phyloP scores from a whole-genome alignment of 2,329 filamentous ascomycete species.

The Arthrobotrys megalospora region DNA sequence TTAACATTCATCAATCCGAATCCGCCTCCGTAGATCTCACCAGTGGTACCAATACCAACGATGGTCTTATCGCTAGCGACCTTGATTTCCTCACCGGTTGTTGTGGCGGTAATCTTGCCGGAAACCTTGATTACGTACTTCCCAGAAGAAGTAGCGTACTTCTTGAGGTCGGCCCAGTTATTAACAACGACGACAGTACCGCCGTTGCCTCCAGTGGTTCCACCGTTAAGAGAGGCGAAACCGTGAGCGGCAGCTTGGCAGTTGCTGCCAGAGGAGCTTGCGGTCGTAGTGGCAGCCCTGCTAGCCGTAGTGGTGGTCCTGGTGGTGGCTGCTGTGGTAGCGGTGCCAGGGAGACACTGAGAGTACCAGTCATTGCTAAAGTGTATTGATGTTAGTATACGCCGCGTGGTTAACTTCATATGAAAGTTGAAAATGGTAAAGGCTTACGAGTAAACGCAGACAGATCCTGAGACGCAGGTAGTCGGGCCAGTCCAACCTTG shows the following conservation, averaged over 20 bases:
- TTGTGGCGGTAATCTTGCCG: conserved; percentile 45
- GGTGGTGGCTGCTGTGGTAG: conserved; percentile 15
- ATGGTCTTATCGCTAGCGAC: conserved; percentile 57
- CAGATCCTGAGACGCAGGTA: conserved; percentile 38
- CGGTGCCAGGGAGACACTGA: conserved; percentile 43
- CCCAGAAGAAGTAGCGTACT: conserved; percentile 49
- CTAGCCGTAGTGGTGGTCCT: conserved; percentile 23
- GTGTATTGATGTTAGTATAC: not conserved
- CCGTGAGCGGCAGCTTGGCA: conserved; percentile 48
- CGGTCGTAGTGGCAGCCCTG: conserved; percentile 14
- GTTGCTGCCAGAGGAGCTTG: conserved; percentile 6
- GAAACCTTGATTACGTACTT: conserved; percentile 59
- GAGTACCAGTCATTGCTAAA: conserved; percentile 50
- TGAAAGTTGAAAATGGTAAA: not conserved
- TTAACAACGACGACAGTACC: conserved; percentile 54
- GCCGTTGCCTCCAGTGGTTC: conserved; percentile 53
- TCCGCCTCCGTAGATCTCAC: conserved; percentile 62
- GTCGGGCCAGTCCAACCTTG: conserved; percentile 52
- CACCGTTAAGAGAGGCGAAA: conserved; percentile 46
- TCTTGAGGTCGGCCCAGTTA: conserved; percentile 53
- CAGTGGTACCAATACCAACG: conserved; percentile 59
- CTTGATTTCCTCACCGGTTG: conserved; percentile 47
- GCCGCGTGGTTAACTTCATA: not conserved
- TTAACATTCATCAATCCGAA: conserved; percentile 61
- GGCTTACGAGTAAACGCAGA: conserved; percentile 50